A percentile compares a stretch with the other conserved stretches of the same genome.
These are phyloP conservation scores for Linnemannia elongata DNA, from an alignment of 192 early-diverging fungal genomes.

Conservation along the genomic window DNA sequence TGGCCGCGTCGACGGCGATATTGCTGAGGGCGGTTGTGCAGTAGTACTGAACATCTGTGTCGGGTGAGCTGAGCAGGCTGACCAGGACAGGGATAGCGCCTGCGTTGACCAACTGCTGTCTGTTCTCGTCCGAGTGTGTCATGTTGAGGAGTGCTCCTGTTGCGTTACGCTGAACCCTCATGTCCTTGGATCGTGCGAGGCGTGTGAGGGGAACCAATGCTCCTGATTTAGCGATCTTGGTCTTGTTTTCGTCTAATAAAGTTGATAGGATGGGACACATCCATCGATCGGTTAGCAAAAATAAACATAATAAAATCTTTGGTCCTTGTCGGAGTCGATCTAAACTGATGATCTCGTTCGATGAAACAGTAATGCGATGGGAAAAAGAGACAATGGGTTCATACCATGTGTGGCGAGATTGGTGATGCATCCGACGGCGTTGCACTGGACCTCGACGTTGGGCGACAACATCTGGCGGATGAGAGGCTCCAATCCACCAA, in stretches of 20 bases:
- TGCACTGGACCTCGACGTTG: slow-evolving; percentile 93
- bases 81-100: slow-evolving; percentile 89
- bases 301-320: slow-evolving; percentile 10
- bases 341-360: slow-evolving; percentile 1
- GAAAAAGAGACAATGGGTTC: not conserved
- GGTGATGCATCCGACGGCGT: slow-evolving; percentile 94
- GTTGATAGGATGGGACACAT: slow-evolving; percentile 1
- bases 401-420: slow-evolving; percentile 89
- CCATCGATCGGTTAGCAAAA: slow-evolving; percentile 19
- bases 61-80: slow-evolving; percentile 77
- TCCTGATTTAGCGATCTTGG: slow-evolving; percentile 87
- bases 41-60: slow-evolving; percentile 92
- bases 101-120: slow-evolving; percentile 84
- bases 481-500: slow-evolving; percentile 86
- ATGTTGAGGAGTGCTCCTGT: slow-evolving; percentile 93
- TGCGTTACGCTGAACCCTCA: slow-evolving; percentile 91
- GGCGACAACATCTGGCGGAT: slow-evolving; percentile 88
- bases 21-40: slow-evolving; percentile 91
- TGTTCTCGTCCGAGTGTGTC: slow-evolving; percentile 90
- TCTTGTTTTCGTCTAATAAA: slow-evolving; percentile 86
- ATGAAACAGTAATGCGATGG: slow-evolving; percentile 3
- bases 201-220: slow-evolving; percentile 80
- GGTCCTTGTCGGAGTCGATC: slow-evolving; percentile 4
- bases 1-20: slow-evolving; percentile 85
- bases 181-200: slow-evolving; percentile 83